Conservation (phyloP, 345 rosid species). For the Xanthoceras sorbifolium region DNA sequence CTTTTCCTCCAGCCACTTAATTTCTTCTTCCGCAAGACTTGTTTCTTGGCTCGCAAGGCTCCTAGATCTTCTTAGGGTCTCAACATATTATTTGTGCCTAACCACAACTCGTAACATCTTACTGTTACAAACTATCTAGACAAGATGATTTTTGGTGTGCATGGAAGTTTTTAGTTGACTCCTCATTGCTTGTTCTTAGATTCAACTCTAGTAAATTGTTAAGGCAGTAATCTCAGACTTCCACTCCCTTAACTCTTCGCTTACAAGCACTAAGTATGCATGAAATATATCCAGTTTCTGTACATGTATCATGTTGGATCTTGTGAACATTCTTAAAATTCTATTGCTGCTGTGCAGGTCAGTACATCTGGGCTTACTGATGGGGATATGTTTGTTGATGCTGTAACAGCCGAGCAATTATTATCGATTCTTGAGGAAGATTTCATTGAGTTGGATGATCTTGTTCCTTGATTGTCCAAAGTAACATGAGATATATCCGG, state of each 20-base stretch:
- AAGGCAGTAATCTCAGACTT: neutral
- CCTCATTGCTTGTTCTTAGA: neutral
- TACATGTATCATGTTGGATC: neutral
- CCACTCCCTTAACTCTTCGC: neutral
- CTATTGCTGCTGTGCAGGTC: slow-evolving; percentile 33
- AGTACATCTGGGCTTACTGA: slow-evolving; percentile 25
- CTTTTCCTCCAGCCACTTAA: too few species aligned
- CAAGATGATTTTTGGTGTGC: neutral
- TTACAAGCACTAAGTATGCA: neutral
- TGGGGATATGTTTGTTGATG: slow-evolving; percentile 17
- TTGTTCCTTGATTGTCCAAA: slow-evolving; percentile 23
- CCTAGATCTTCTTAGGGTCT: too few species aligned
- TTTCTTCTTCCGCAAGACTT: too few species aligned
- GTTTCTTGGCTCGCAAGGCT: too few species aligned
- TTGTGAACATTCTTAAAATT: neutral
- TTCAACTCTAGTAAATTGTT: neutral
- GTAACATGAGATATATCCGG: slow-evolving; percentile 7
- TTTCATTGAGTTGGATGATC: slow-evolving; percentile 52
- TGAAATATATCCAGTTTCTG: slow-evolving; percentile 1
- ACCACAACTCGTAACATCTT: neutral
- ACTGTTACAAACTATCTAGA: neutral
- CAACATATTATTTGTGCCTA: neutral
- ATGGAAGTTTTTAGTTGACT: neutral
- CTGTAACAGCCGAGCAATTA: slow-evolving; percentile 13
- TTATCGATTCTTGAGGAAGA: slow-evolving; percentile 38